Evolutionary conservation across 2,329 filamentous ascomycete species (phyloP).

Genomic region (Ophiostoma populinum): DNA sequence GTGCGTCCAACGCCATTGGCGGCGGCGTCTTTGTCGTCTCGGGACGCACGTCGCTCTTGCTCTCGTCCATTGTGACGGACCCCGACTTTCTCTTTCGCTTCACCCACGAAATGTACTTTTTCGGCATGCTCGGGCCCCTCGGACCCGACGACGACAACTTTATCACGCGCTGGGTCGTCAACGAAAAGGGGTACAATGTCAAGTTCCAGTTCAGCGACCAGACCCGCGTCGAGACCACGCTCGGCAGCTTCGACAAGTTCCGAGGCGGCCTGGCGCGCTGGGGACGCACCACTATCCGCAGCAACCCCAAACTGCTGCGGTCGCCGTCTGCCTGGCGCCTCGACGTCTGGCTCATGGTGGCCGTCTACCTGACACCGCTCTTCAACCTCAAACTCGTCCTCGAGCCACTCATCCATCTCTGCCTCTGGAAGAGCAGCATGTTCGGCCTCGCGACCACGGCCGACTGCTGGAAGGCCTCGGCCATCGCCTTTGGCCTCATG

Average conservation of each 20-base stretch:
- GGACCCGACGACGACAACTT: slow-evolving; percentile 46
- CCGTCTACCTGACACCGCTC: too few relatives aligned
- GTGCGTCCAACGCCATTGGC: slow-evolving; percentile 36
- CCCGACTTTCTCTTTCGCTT: slow-evolving; percentile 25
- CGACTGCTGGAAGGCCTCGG: neutral
- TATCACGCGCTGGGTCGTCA: slow-evolving; percentile 34
- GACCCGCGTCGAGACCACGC: slow-evolving; percentile 30
- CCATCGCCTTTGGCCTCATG: slow-evolving; percentile 25
- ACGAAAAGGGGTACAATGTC: slow-evolving; percentile 32
- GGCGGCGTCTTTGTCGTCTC: slow-evolving; percentile 42
- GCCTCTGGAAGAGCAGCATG: neutral
- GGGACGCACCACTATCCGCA: slow-evolving; percentile 40
- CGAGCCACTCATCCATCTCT: too few relatives aligned
- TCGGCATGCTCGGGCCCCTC: slow-evolving; percentile 25
- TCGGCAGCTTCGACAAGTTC: slow-evolving; percentile 31
- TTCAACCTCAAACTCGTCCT: too few relatives aligned
- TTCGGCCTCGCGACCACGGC: neutral
- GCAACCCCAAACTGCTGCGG: slow-evolving; percentile 31
- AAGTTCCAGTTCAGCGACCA: slow-evolving; percentile 34
- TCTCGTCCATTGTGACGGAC: slow-evolving; percentile 30
- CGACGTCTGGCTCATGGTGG: slow-evolving; percentile 25
- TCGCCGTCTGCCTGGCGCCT: slow-evolving; percentile 20
- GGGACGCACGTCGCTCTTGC: slow-evolving; percentile 33
- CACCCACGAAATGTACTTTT: slow-evolving; percentile 32
- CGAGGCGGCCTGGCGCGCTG: slow-evolving; percentile 35